phyloP scores from a whole-genome alignment of 768 basidiomycete genomes.

The Lanmaoa rubissima region DNA sequence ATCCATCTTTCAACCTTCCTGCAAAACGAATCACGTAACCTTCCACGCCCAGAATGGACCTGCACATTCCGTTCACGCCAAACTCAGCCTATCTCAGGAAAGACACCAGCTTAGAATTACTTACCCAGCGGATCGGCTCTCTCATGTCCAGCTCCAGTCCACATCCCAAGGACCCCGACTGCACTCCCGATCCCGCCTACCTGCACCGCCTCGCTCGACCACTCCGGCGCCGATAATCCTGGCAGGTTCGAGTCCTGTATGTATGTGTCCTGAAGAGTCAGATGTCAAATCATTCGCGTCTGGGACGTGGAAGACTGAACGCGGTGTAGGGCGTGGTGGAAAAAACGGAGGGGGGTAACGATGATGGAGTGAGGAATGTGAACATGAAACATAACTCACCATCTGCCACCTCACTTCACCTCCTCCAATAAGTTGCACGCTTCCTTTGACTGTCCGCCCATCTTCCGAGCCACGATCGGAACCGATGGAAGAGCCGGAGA shows the following conservation, averaged over 20 bases:
- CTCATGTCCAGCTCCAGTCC: conserved; percentile 53
- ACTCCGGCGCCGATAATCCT: conserved; percentile 39
- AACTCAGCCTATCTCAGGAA: neutral
- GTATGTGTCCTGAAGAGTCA: conserved; percentile 15
- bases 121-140: conserved; percentile 42
- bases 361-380: neutral
- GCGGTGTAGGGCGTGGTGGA: too few species aligned
- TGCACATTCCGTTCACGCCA: conserved; percentile 7
- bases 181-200: conserved; percentile 54
- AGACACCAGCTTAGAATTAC: neutral
- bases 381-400: conserved; percentile 30
- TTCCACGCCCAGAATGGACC: conserved; percentile 48
- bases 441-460: conserved; percentile 39
- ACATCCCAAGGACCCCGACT: conserved; percentile 51
- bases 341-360: neutral
- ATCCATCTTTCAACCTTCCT: neutral
- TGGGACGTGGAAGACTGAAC: neutral
- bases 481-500: conserved; percentile 45
- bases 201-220: conserved; percentile 57
- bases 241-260: conserved; percentile 33
- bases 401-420: conserved; percentile 52
- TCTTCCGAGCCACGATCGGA: conserved; percentile 34
- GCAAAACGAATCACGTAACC: conserved; percentile 27
- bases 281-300: neutral
- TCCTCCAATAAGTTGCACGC: conserved; percentile 47